A percentile compares a stretch with the other conserved stretches of the same genome.
Conservation (phyloP, 495 filamentous ascomycete genomes). For the Thozetella sp. region DNA sequence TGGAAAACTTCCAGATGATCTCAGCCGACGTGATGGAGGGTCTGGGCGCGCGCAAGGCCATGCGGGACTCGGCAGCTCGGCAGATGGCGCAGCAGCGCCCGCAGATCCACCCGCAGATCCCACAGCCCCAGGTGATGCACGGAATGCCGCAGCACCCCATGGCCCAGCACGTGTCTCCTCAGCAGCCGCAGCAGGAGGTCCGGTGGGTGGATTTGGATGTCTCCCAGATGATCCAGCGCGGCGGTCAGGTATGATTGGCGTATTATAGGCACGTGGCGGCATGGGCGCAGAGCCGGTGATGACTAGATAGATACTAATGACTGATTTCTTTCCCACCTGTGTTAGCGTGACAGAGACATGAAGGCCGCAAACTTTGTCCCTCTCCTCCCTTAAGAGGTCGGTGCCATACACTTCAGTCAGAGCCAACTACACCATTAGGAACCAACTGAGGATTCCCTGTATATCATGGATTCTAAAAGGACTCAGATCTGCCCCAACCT, state of each 20-base stretch:
- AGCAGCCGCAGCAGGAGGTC: conserved; percentile 28
- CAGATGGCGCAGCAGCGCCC: conserved; percentile 11
- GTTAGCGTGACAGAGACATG: too few species aligned
- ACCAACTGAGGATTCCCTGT: too few species aligned
- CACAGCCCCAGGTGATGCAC: conserved; percentile 18
- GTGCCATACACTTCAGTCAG: too few species aligned
- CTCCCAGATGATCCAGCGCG: conserved; percentile 29
- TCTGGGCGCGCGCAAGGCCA: conserved; percentile 23
- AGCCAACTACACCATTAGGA: too few species aligned
- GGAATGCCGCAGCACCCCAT: not conserved
- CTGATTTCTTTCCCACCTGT: not conserved
- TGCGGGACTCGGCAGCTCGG: conserved; percentile 8
- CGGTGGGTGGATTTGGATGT: conserved; percentile 40
- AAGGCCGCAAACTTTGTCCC: too few species aligned
- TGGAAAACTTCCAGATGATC: conserved; percentile 41
- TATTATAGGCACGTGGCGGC: not conserved
- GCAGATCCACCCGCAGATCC: conserved; percentile 23
- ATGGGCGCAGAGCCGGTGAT: too few species aligned
- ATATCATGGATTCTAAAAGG: too few species aligned
- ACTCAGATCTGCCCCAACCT: not conserved
- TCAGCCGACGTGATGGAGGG: conserved; percentile 32
- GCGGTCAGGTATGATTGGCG: conserved; percentile 6
- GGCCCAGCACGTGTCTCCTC: not conserved
- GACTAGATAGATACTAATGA: not conserved
- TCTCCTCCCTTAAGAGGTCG: too few species aligned